phyloP scores from a whole-genome alignment of 306 rosid species.

The Vigna unguiculata region DNA sequence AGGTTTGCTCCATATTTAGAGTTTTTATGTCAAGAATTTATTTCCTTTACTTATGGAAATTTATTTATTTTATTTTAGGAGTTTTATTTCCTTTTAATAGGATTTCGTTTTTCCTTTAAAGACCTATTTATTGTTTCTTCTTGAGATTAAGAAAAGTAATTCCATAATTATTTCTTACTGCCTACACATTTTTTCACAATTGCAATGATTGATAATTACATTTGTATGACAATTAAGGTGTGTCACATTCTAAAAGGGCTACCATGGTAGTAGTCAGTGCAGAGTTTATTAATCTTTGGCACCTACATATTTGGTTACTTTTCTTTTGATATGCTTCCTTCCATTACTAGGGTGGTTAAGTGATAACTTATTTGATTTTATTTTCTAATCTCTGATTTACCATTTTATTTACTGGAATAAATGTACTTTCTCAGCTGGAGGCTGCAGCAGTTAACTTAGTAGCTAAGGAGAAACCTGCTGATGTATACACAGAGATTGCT shows the following conservation, averaged over 20 bases:
- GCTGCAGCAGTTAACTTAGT: constrained; percentile 93
- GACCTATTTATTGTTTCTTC: too few species aligned
- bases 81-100: too few species aligned
- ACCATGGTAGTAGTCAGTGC: background rate
- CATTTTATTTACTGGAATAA: constrained; percentile 30
- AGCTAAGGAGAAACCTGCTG: constrained; percentile 80
- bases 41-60: too few species aligned
- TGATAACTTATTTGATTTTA: constrained; percentile 6
- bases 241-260: background rate
- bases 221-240: background rate
- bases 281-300: background rate
- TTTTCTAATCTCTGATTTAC: constrained; percentile 26
- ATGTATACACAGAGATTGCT: constrained; percentile 91
- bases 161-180: too few species aligned
- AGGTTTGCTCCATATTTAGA: too few species aligned
- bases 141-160: too few species aligned
- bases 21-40: too few species aligned
- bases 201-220: constrained; percentile 13
- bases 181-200: too few species aligned
- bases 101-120: too few species aligned
- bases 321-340: constrained; percentile 2
- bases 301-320: background rate
- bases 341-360: background rate
- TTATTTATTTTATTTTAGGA: too few species aligned
- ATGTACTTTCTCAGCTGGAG: constrained; percentile 63